Percentiles rank a stretch among this genome's conserved stretches.
Evolutionary conservation across 495 filamentous ascomycete species (phyloP).

Genomic region (Penicillium fimorum): DNA sequence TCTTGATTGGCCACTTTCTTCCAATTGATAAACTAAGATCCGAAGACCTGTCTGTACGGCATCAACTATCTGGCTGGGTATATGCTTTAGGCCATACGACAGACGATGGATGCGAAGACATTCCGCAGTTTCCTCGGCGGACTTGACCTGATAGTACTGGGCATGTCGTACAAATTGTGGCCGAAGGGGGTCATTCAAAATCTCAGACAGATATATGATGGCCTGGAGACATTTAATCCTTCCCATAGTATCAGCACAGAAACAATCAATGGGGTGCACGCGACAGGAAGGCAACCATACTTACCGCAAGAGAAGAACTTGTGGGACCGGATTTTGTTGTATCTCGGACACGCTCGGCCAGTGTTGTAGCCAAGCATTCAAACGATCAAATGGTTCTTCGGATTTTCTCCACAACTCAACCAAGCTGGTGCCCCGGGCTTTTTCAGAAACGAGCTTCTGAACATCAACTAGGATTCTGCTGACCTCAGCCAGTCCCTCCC

Average conservation of each 20-base stretch:
- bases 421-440: slow-evolving; percentile 16
- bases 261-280: neutral
- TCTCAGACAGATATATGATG: slow-evolving; percentile 26
- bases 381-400: slow-evolving; percentile 20
- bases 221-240: slow-evolving; percentile 35
- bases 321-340: slow-evolving; percentile 31
- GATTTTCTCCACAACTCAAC: slow-evolving; percentile 25
- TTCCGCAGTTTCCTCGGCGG: slow-evolving; percentile 32
- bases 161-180: slow-evolving; percentile 19
- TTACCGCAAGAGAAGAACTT: slow-evolving; percentile 42
- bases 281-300: slow-evolving; percentile 1
- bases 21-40: slow-evolving; percentile 25
- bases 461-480: slow-evolving; percentile 28
- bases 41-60: slow-evolving; percentile 30
- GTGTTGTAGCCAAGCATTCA: slow-evolving; percentile 28
- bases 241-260: slow-evolving; percentile 10
- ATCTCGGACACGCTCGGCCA: slow-evolving; percentile 26
- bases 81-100: slow-evolving; percentile 35
- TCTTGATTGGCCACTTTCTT: slow-evolving; percentile 22
- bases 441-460: slow-evolving; percentile 30
- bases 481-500: slow-evolving; percentile 26
- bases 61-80: slow-evolving; percentile 35
- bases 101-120: slow-evolving; percentile 32
- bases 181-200: slow-evolving; percentile 22
- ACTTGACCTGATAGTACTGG: slow-evolving; percentile 20